Evolutionary conservation across 805 yeast species (phyloP), one percentile per base, ranked within the genome.

Genomic region (Saccharomycopsis schoenii): DNA sequence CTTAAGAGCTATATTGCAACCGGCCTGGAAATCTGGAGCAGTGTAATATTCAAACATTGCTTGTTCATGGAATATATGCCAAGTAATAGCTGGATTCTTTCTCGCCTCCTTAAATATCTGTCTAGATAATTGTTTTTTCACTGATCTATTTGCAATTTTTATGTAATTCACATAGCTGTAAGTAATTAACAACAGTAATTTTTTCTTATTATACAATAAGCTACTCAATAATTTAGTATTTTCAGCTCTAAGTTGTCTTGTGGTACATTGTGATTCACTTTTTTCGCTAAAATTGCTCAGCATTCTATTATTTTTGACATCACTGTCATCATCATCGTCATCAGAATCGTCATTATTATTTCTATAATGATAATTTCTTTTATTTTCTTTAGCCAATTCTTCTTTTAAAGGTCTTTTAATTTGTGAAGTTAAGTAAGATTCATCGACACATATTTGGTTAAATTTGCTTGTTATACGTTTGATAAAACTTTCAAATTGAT

Each of bases 31-130:
- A 55, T 59, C 57, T 14, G 63, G 54, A 62, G 85, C 78, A 66
- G 82, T 83, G 65, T 77, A 77, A 66, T 81, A 84, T 69, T 93
- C 99, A 76, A 91, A 77, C 69, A 83, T 76, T 0, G 97, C 97
- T 68, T 88, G 86, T 62, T 89, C 93, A 21, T 85, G 84, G 72
- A 81, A 93, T 21, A 93, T 80, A 66, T 89, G 89, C 75, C 84
- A 83, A 0, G 96, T 86, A 51, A 87, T 73, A 11, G 78, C 80
- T 60, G 87, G 80, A 70, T 91, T 90, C 25, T 76, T 70, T 64
- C 98, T 80, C 1, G 96, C 91, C 42, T 85, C 90, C 58, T 82
- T 81, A 39, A 86, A 76, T 3, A 92, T 93, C 56, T 78, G 77
- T 21, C 80, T 47, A 5, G 66, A 57, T 10, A 43, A 37, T 12